A percentile compares a stretch with the other conserved stretches of the same genome.
These are phyloP conservation scores for Clohesyomyces aquaticus DNA, from an alignment of 495 filamentous ascomycete species.

Conservation along the genomic window DNA sequence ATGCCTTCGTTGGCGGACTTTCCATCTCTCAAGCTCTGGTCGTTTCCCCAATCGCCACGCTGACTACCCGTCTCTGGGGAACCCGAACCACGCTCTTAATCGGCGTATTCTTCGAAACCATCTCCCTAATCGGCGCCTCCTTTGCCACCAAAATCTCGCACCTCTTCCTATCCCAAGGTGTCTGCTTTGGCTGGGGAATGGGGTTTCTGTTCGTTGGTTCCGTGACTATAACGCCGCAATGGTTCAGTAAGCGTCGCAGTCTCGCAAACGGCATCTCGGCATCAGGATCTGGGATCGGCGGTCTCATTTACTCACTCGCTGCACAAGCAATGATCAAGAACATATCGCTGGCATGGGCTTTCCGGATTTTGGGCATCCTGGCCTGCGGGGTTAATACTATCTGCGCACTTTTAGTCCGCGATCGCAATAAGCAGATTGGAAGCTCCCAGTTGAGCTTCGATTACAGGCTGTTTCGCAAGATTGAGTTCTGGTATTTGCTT, in stretches of 20 bases:
- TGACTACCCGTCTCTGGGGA: constrained; percentile 45
- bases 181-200: constrained; percentile 75
- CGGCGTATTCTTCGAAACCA: constrained; percentile 51
- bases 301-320: constrained; percentile 59
- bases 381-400: constrained; percentile 61
- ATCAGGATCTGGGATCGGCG: constrained; percentile 75
- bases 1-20: constrained; percentile 59
- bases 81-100: constrained; percentile 49
- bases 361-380: constrained; percentile 68
- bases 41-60: constrained; percentile 55
- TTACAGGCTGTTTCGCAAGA: constrained; percentile 60
- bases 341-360: constrained; percentile 66
- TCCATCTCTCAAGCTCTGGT: constrained; percentile 55
- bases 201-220: constrained; percentile 76
- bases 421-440: constrained; percentile 70
- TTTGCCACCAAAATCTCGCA: constrained; percentile 56
- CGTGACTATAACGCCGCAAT: constrained; percentile 73
- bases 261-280: constrained; percentile 76
- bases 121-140: constrained; percentile 53
- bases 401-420: constrained; percentile 62
- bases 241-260: constrained; percentile 71
- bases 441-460: constrained; percentile 67
- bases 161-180: constrained; percentile 72
- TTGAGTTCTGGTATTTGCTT: constrained; percentile 66
- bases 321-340: constrained; percentile 64